Base-by-base conservation (phyloP, 805 yeast species). In the Wickerhamomyces strasburgensis region DNA sequence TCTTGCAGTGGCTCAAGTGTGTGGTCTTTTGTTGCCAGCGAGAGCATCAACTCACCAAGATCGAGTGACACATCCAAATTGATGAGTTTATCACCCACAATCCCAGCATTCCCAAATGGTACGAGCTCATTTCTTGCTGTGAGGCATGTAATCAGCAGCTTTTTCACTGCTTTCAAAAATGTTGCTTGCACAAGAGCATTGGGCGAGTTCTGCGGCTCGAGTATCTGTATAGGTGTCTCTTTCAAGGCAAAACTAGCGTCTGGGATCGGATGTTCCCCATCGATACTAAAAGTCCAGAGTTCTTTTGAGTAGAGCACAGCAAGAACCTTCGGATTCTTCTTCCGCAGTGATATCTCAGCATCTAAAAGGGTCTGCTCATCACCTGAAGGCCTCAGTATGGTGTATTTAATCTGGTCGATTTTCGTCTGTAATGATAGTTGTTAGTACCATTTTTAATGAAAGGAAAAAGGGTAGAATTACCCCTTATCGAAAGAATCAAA, bases 31-130 rank as follows among this genome's bases (percentile, higher is more conserved):
- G 59, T 46, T 5, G 65, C 54, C 2, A 63, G 33, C 4, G 68
- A 60, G 1, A 66, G 41, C 2, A 63, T 47, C 8, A 76, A 51
- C 24, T 71, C 73, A 16, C 76, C 73, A 29, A 59, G 61, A 14
- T 64, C 65, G 31, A 75, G 44, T 33, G 72, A 72, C 1, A 79
- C 76, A 31, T 70, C 74, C 3, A 73, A 44, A 36, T 65, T 67
- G 1, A 74, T 35, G 3, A 70, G 46, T n/a, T 36, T 34, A 17
- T 59, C 54, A 31, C 42, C 31, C 29, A 56, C 31, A 42, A 64
- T 35, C 47, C 64, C 58, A 47, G 75, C 59, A 41, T 70, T 72
- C 2, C 80, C 79, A 54, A 73, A 75, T 0, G 78, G 78, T 1
- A 70, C 41, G 3, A 74, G 45, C 29, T 56, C 57, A 29, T 56